Evolutionary conservation across 768 basidiomycete species (phyloP).

Genomic region (Naganishia vishniacii): DNA sequence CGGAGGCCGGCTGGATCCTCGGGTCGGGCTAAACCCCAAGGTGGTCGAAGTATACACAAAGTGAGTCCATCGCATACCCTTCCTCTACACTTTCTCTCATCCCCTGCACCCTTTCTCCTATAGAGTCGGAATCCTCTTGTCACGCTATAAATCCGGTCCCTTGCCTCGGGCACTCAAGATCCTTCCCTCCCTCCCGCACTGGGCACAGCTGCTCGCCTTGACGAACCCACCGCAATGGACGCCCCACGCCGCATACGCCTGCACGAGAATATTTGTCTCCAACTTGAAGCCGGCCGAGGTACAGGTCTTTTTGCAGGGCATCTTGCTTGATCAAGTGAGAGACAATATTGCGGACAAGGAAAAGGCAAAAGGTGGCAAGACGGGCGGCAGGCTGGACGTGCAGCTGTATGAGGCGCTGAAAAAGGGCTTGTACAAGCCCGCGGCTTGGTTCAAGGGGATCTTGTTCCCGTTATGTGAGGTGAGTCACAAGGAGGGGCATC

Average conservation of each 20-base stretch:
- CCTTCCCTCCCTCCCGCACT: slow-evolving; percentile 86
- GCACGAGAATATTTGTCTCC: slow-evolving; percentile 90
- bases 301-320: slow-evolving; percentile 83
- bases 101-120: slow-evolving; percentile 3
- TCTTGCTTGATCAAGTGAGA: slow-evolving; percentile 79
- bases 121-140: slow-evolving; percentile 79
- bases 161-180: slow-evolving; percentile 98
- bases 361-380: slow-evolving; percentile 25
- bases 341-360: slow-evolving; percentile 71
- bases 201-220: slow-evolving; percentile 90
- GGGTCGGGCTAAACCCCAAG: slow-evolving; percentile 80
- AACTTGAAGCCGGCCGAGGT: slow-evolving; percentile 94
- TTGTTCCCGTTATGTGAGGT: slow-evolving; percentile 93
- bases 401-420: slow-evolving; percentile 93
- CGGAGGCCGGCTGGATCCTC: slow-evolving; percentile 60
- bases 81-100: background rate
- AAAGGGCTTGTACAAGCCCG: slow-evolving; percentile 88
- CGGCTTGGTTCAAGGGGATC: slow-evolving; percentile 96
- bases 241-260: slow-evolving; percentile 87
- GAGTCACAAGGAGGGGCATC: no score
- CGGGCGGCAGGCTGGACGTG: slow-evolving; percentile 71
- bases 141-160: slow-evolving; percentile 84
- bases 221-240: slow-evolving; percentile 92
- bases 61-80: slow-evolving; percentile 54
- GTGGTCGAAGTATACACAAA: slow-evolving; percentile 89